Percentiles rank a stretch among this genome's conserved stretches.
These are phyloP conservation scores for Skeletonema menzelii DNA, from an alignment of 108 stramenopile species.

Conservation along the genomic window DNA sequence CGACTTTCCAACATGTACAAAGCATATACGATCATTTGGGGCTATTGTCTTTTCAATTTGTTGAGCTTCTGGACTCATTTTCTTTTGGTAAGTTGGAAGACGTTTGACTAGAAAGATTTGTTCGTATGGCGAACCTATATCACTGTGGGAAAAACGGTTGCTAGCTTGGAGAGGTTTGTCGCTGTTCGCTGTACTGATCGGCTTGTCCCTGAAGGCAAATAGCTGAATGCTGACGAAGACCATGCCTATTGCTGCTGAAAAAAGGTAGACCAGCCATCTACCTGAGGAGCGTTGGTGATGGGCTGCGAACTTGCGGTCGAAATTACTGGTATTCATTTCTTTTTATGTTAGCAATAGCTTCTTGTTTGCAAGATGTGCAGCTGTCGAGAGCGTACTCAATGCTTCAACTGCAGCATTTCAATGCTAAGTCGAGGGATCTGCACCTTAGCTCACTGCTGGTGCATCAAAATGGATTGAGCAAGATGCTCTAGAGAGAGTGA, in stretches of 20 bases:
- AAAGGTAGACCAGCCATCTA: neutral
- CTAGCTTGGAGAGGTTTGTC: neutral
- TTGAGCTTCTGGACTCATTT: neutral
- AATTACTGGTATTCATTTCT: neutral
- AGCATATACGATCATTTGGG: conserved; percentile 23
- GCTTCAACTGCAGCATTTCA: neutral
- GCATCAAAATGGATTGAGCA: too few species aligned
- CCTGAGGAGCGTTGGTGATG: neutral
- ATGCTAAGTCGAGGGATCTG: too few species aligned
- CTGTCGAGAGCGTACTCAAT: neutral
- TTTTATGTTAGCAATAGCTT: neutral
- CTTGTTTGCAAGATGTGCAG: neutral
- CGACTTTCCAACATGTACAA: conserved; percentile 45
- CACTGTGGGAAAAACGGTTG: conserved; percentile 16
- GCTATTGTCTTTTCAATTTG: conserved; percentile 13
- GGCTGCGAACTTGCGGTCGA: conserved; percentile 1
- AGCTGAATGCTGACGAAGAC: neutral
- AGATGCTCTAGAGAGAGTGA: too few species aligned
- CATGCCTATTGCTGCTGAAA: neutral
- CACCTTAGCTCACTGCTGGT: too few species aligned
- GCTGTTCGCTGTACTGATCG: neutral
- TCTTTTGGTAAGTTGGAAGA: conserved; percentile 11
- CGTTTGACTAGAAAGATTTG: conserved; percentile 23
- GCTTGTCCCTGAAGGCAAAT: neutral
- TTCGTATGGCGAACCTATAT: conserved; percentile 25